Percentiles rank a stretch among this genome's conserved stretches.
Evolutionary conservation across 2,329 filamentous ascomycete species (phyloP).

Genomic region (Fusarium oxysporum): DNA sequence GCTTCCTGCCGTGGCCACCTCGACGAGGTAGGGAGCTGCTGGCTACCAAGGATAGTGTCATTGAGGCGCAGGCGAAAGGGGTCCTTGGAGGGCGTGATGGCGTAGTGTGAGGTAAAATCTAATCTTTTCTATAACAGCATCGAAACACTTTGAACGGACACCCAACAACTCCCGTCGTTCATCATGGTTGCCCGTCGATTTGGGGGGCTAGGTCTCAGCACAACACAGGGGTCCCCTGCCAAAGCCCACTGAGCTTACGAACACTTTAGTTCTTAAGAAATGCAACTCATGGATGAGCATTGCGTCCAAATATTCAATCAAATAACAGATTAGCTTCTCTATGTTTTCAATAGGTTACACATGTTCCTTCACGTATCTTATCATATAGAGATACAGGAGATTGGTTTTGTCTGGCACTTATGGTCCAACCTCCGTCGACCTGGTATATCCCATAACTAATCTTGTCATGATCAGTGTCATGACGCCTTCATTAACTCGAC

Average conservation of each 20-base stretch:
- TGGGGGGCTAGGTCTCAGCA: not conserved
- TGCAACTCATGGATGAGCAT: not conserved
- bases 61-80: no score
- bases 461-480: conserved; percentile 9
- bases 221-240: not conserved
- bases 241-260: not conserved
- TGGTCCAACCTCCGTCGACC: conserved; percentile 15
- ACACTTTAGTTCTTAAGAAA: not conserved
- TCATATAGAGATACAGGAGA: conserved; percentile 25
- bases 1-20: no score
- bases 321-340: conserved; percentile 26
- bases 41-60: no score
- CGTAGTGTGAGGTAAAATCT: not conserved
- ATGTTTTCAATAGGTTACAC: conserved; percentile 7
- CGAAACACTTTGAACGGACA: not conserved
- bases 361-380: conserved; percentile 11
- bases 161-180: not conserved
- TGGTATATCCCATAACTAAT: not conserved
- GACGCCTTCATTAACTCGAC: not conserved
- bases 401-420: conserved; percentile 19
- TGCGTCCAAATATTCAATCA: not conserved
- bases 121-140: not conserved
- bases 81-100: no score
- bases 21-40: no score
- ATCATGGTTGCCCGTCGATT: not conserved